phyloP scores from a whole-genome alignment of 1,139 yeast genomes.

The Taphrina deformans region DNA sequence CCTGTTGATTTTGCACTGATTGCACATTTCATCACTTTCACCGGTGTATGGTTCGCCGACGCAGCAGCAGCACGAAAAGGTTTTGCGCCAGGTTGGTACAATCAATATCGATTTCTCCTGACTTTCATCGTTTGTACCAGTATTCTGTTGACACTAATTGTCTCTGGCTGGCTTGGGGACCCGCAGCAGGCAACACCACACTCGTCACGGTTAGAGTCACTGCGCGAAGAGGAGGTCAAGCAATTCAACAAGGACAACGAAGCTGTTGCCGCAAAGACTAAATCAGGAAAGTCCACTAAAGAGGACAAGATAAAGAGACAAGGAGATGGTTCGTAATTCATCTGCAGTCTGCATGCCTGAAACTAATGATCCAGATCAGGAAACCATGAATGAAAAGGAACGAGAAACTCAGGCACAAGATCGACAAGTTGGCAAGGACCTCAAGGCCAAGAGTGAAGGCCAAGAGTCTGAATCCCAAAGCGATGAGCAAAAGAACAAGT shows the following conservation, averaged over 20 bases:
- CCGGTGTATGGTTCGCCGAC: conserved; percentile 32
- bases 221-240: conserved; percentile 21
- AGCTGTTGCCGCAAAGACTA: conserved; percentile 18
- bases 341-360: too few species aligned
- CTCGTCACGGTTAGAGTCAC: conserved; percentile 10
- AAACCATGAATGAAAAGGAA: conserved; percentile 19
- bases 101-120: conserved; percentile 31
- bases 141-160: conserved; percentile 30
- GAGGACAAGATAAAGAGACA: conserved; percentile 27
- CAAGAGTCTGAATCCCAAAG: not conserved
- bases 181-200: conserved; percentile 32
- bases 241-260: conserved; percentile 24
- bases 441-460: not conserved
- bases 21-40: conserved; percentile 32
- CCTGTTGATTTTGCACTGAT: conserved; percentile 29
- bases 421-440: not conserved
- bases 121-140: conserved; percentile 33
- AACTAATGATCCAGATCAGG: conserved; percentile 17
- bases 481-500: not conserved
- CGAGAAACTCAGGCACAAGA: conserved; percentile 19
- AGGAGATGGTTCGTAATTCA: conserved; percentile 21
- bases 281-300: conserved; percentile 1
- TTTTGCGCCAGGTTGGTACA: conserved; percentile 34
- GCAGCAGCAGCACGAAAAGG: conserved; percentile 30
- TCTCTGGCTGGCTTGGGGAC: conserved; percentile 33